Base-by-base conservation (phyloP, 1,284 basidiomycete species). In the Sanghuangporus sanghuang region DNA sequence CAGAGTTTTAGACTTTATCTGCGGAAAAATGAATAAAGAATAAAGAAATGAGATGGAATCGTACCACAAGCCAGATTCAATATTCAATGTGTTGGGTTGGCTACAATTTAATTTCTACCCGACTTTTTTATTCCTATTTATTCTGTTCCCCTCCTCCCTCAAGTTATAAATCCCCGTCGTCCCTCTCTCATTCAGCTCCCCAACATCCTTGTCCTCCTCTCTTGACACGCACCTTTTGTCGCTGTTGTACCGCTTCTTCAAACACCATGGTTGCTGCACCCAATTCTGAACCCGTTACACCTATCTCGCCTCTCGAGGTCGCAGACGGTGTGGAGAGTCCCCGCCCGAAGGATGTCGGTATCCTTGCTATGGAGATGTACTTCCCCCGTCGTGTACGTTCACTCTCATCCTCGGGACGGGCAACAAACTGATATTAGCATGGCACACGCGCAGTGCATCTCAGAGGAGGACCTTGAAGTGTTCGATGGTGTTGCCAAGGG, bases 401-500 rank as follows among this genome's bases (percentile, higher is more conserved):
- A 57, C 66, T 66, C 48, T 18, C 9, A 48, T 27, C 23, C 21
- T 49, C 23, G 12, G 6, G 14, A 2, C n/a, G 35, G 4, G 72
- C 46, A 59, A 18, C 36, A 35, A 38, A 35, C 58, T 40, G 38
- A 56, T 66, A 66, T 61, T 66, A 67, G 8, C 67, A 56, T 54
- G 53, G 23, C 39, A 11, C 44, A 18, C 59, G 38, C 32, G 6
- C 67, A 94, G 90, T 96, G 93, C 79, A 92, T 97, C 78, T 94
- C 93, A n/a, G 94, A 97, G 79, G 87, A 89, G 61, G 95, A 92
- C 70, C 87, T 98, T 63, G 96, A 99, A 77, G 90, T 86, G 68
- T 99, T 94, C 78, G 96, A 99, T 74, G 93, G 93, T 71, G 97
- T 97, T 49, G 79, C 94, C 67, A 89, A 94, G 76, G 96, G 97